Evolutionary conservation across 2,329 filamentous ascomycete genomes (phyloP).

Genomic region (Pseudogymnoascus sp.): DNA sequence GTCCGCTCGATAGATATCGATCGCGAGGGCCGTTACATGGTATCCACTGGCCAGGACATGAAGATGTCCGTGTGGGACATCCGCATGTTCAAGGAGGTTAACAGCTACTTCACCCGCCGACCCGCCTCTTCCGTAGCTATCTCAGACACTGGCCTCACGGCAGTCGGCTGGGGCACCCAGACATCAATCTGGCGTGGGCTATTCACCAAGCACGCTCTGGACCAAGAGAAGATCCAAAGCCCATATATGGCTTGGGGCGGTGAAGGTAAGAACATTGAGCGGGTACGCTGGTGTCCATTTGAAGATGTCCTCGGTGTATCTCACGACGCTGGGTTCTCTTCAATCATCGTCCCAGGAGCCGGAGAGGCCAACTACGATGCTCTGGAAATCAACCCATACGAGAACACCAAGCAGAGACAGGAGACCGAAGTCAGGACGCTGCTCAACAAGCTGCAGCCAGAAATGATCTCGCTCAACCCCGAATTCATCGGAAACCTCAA

Average conservation of each 20-base stretch:
- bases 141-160: slow-evolving; percentile 80
- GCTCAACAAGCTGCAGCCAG: slow-evolving; percentile 89
- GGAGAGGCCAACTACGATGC: slow-evolving; percentile 96
- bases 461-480: slow-evolving; percentile 94
- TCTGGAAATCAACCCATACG: slow-evolving; percentile 90
- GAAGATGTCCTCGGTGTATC: slow-evolving; percentile 86
- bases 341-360: slow-evolving; percentile 85
- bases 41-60: slow-evolving; percentile 80
- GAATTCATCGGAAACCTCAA: slow-evolving; percentile 88
- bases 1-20: slow-evolving; percentile 82
- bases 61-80: slow-evolving; percentile 97
- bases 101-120: slow-evolving; percentile 76
- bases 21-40: slow-evolving; percentile 90
- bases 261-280: slow-evolving; percentile 73
- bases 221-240: slow-evolving; percentile 73
- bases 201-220: slow-evolving; percentile 64
- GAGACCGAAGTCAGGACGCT: slow-evolving; percentile 85
- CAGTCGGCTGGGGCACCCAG: slow-evolving; percentile 85
- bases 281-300: slow-evolving; percentile 85
- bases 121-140: slow-evolving; percentile 81
- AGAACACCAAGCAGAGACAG: slow-evolving; percentile 85
- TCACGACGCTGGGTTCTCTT: slow-evolving; percentile 81
- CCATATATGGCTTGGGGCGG: slow-evolving; percentile 94
- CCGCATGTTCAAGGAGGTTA: slow-evolving; percentile 86
- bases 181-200: slow-evolving; percentile 87